These are phyloP conservation scores for Sporothrix humicola DNA, from an alignment of 2,329 filamentous ascomycete species.

Conservation along the genomic window DNA sequence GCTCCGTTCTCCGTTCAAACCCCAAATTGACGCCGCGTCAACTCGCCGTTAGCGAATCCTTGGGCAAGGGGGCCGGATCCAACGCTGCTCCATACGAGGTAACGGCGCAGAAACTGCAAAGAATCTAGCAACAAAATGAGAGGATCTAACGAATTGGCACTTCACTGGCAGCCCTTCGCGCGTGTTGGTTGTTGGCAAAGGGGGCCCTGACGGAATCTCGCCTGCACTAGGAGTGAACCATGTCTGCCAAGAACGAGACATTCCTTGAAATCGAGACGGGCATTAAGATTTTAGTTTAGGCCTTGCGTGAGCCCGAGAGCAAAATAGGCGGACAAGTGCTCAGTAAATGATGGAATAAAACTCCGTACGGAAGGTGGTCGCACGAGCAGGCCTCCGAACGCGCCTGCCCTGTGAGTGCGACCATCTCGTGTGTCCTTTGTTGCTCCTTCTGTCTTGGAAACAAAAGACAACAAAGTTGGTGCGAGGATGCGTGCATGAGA, in stretches of 20 bases:
- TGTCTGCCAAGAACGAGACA: constrained; percentile 17
- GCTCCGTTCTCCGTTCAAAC: neutral
- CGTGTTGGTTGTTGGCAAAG: neutral
- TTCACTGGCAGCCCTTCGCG: too few relatives aligned
- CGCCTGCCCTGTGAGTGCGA: neutral
- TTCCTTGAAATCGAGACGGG: constrained; percentile 7
- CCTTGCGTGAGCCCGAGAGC: neutral
- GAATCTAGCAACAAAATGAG: too few relatives aligned
- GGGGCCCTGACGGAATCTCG: neutral
- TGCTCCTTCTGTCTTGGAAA: neutral
- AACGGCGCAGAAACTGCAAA: neutral
- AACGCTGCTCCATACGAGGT: constrained; percentile 13
- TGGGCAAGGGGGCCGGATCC: neutral
- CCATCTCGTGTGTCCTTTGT: neutral
- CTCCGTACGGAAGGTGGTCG: constrained; percentile 1
- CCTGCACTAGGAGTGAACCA: constrained; percentile 7
- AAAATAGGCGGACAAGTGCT: too few relatives aligned
- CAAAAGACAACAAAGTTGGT: too few relatives aligned
- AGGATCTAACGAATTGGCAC: too few relatives aligned
- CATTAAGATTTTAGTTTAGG: neutral
- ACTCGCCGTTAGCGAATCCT: neutral
- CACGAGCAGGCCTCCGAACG: neutral
- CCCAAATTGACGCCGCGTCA: constrained; percentile 11
- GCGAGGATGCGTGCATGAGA: neutral
- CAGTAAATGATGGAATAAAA: neutral